Conservation (phyloP, 2,329 filamentous ascomycete species). For the Sporothrix protearum region DNA sequence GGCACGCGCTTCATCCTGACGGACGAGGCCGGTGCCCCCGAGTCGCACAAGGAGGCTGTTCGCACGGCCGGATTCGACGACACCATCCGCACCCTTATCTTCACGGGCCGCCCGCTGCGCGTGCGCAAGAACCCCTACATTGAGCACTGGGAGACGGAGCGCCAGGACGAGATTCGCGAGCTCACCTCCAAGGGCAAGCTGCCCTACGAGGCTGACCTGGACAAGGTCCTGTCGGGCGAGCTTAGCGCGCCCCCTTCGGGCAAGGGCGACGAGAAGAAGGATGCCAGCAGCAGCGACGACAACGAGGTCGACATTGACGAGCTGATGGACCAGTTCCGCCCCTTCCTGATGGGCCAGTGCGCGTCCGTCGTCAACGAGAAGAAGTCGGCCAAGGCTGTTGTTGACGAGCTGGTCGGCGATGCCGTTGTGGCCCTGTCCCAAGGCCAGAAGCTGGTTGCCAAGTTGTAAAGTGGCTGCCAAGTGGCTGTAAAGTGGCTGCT, state of each 20-base stretch:
- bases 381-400: slow-evolving; percentile 84
- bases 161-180: slow-evolving; percentile 83
- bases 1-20: slow-evolving; percentile 92
- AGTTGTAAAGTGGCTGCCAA: slow-evolving; percentile 59
- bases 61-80: slow-evolving; percentile 89
- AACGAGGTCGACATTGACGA: slow-evolving; percentile 71
- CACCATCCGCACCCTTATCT: slow-evolving; percentile 95
- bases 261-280: slow-evolving; percentile 55
- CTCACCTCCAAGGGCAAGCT: slow-evolving; percentile 85
- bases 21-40: slow-evolving; percentile 90
- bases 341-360: slow-evolving; percentile 95
- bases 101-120: slow-evolving; percentile 91
- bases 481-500: slow-evolving; percentile 49
- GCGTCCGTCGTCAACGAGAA: slow-evolving; percentile 90
- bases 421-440: slow-evolving; percentile 68
- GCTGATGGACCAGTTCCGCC: slow-evolving; percentile 83
- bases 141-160: slow-evolving; percentile 91
- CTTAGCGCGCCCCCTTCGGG: slow-evolving; percentile 61
- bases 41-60: slow-evolving; percentile 93
- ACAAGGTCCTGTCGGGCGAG: slow-evolving; percentile 67
- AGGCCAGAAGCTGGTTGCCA: slow-evolving; percentile 64
- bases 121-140: slow-evolving; percentile 95
- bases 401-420: slow-evolving; percentile 89
- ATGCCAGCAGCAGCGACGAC: slow-evolving; percentile 57
- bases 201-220: slow-evolving; percentile 90